Evolutionary conservation across 257 asterid genomes (phyloP).

Genomic region (Thymus quinquecostatus): DNA sequence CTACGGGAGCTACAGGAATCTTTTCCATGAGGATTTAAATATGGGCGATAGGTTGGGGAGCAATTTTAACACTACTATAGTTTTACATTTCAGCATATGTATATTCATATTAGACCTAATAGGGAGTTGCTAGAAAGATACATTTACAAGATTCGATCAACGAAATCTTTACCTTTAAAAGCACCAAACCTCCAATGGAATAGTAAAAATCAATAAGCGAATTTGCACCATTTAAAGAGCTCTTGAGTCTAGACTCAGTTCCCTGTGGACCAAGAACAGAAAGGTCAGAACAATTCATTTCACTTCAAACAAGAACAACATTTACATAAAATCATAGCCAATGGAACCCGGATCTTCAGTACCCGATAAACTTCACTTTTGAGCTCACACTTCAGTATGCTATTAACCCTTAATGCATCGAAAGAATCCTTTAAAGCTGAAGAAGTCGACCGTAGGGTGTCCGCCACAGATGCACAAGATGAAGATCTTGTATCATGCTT

Average conservation of each 20-base stretch:
- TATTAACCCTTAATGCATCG: slow-evolving; percentile 68
- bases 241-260: slow-evolving; percentile 63
- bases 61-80: background rate
- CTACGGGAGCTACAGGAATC: slow-evolving; percentile 10
- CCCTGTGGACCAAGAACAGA: slow-evolving; percentile 48
- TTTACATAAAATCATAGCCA: slow-evolving; percentile 5
- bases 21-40: slow-evolving; percentile 1
- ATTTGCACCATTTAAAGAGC: slow-evolving; percentile 56
- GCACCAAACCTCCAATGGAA: slow-evolving; percentile 67
- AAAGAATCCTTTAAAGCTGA: slow-evolving; percentile 65
- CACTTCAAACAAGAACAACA: background rate
- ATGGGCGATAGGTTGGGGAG: background rate
- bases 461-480: slow-evolving; percentile 62
- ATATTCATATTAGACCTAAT: slow-evolving; percentile 8
- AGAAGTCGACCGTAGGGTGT: slow-evolving; percentile 57
- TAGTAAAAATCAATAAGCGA: slow-evolving; percentile 77
- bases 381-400: slow-evolving; percentile 75
- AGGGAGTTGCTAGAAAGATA: background rate
- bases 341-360: slow-evolving; percentile 30
- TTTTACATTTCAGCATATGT: slow-evolving; percentile 19
- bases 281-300: slow-evolving; percentile 19
- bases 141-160: background rate
- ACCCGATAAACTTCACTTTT: slow-evolving; percentile 58
- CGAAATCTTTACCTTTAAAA: slow-evolving; percentile 61
- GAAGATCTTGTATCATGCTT: slow-evolving; percentile 52